Evolutionary conservation across 495 filamentous ascomycete genomes (phyloP).

Genomic region (Penicillium parvum): DNA sequence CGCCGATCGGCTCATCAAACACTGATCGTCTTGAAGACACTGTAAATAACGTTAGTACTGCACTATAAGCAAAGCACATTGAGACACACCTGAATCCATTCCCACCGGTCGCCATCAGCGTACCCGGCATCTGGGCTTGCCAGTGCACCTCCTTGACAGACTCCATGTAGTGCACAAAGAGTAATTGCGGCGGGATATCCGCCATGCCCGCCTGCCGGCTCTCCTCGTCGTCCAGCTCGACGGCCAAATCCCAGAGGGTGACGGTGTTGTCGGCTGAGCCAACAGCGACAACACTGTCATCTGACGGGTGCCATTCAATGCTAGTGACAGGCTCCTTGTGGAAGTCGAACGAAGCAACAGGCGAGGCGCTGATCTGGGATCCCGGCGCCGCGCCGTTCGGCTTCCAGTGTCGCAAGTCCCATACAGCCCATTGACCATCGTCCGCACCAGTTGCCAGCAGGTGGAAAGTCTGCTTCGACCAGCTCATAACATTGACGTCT

Average conservation of each 20-base stretch:
- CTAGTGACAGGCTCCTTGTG: slow-evolving; percentile 94
- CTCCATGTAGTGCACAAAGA: slow-evolving; percentile 96
- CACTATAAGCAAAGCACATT: not conserved
- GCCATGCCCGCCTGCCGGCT: slow-evolving; percentile 79
- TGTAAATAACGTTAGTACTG: slow-evolving; percentile 24
- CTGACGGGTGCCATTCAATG: slow-evolving; percentile 95
- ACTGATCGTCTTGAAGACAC: slow-evolving; percentile 55
- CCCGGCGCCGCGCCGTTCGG: slow-evolving; percentile 50
- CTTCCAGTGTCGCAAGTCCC: slow-evolving; percentile 95
- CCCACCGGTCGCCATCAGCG: slow-evolving; percentile 82
- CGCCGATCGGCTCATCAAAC: slow-evolving; percentile 33
- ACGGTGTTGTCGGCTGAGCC: slow-evolving; percentile 91
- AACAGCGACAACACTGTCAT: slow-evolving; percentile 90
- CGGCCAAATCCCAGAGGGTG: slow-evolving; percentile 93
- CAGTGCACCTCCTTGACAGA: slow-evolving; percentile 92
- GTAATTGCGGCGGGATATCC: slow-evolving; percentile 87
- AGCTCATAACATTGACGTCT: slow-evolving; percentile 95
- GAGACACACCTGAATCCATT: slow-evolving; percentile 65
- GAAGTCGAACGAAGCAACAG: slow-evolving; percentile 86
- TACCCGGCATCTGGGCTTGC: slow-evolving; percentile 95
- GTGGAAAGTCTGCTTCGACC: slow-evolving; percentile 81
- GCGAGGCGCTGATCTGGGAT: slow-evolving; percentile 50
- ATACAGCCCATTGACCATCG: slow-evolving; percentile 91
- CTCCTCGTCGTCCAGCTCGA: slow-evolving; percentile 96
- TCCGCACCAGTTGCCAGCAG: slow-evolving; percentile 91